Evolutionary conservation across 176 grass and related monocot species (phyloP), one percentile per base, ranked within the genome.

Genomic region (Panicum miliaceum): DNA sequence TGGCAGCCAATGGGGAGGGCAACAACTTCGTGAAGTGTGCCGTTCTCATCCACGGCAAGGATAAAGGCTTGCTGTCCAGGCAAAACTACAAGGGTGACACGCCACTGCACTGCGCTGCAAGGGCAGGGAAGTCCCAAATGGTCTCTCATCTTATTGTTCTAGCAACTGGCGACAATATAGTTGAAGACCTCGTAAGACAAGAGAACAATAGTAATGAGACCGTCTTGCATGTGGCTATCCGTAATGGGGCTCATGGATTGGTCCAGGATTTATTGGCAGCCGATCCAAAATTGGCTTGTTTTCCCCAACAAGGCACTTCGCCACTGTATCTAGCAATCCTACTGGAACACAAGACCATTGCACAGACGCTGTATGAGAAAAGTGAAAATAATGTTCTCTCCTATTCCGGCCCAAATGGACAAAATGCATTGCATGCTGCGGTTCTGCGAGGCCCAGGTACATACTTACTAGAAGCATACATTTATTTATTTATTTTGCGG

Each of bases 351-450:
- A 0, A 15, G 4, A 0, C 0, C 3, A 62, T 50, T 50, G 56
- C 27, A 0, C 0, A 25, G 0, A 36, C 0, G 12, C 19, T 83
- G 0, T 10, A 83, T 62, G 0, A 47, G 1, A 27, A 7, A 6
- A 59, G 56, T 23, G 2, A 25, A 59, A 22, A 3, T 20, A 9
- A 57, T 6, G 14, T 5, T 46, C 40, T 47, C 8, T 80, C 23
- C 4, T 80, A 64, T 64, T 23, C 57, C 6, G 76, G 76, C 45
- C 76, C 56, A 36, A 16, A 43, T 40, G 76, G 76, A 12, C 76
- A 81, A 46, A 81, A 61, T 14, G 40, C 40, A 35, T 50, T 81
- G 16, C 77, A 81, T 68, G 52, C 77, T 23, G 78, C 78, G 3
- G 78, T 81, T 27, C 22, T 52, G 2, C 8, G 38, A 5, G 26